These are phyloP conservation scores for Pseudogymnoascus sp. DNA, from an alignment of 2,329 filamentous ascomycete genomes.

Conservation along the genomic window DNA sequence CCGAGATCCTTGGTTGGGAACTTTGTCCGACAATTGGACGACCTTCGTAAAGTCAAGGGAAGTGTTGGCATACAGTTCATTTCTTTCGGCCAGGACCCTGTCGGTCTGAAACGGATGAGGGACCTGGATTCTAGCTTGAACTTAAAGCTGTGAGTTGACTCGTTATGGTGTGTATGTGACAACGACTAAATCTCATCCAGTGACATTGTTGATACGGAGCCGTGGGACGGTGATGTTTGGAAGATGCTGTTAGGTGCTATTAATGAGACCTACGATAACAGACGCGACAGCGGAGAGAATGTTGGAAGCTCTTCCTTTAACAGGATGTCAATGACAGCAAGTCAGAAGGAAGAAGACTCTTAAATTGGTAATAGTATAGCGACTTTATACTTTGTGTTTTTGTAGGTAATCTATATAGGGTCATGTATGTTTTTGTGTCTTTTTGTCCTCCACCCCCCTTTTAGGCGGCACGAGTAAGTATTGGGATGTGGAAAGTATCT, in stretches of 20 bases:
- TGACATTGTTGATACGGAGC: slow-evolving; percentile 17
- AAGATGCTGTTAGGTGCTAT: slow-evolving; percentile 20
- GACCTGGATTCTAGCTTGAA: slow-evolving; percentile 11
- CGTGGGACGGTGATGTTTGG: slow-evolving; percentile 20
- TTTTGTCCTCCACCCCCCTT: too few species aligned
- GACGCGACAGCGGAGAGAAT: too few species aligned
- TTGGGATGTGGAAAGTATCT: too few species aligned
- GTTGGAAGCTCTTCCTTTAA: too few species aligned
- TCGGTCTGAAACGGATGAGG: slow-evolving; percentile 12
- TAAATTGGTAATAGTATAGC: too few species aligned
- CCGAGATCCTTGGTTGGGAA: slow-evolving; percentile 10
- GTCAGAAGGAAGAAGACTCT: too few species aligned
- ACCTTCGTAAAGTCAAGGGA: background rate
- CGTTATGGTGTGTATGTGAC: background rate
- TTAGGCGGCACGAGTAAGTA: too few species aligned
- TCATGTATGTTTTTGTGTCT: too few species aligned
- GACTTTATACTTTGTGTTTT: too few species aligned
- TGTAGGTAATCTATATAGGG: too few species aligned
- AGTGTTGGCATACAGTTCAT: slow-evolving; percentile 18
- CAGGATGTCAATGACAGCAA: too few species aligned
- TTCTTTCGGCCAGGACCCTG: slow-evolving; percentile 15
- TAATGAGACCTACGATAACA: slow-evolving; percentile 11
- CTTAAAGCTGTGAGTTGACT: slow-evolving; percentile 16
- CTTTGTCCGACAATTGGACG: slow-evolving; percentile 12
- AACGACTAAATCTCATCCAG: background rate